Base-by-base conservation (phyloP, 23 red algal species). In the Gracilaria gracilis region DNA sequence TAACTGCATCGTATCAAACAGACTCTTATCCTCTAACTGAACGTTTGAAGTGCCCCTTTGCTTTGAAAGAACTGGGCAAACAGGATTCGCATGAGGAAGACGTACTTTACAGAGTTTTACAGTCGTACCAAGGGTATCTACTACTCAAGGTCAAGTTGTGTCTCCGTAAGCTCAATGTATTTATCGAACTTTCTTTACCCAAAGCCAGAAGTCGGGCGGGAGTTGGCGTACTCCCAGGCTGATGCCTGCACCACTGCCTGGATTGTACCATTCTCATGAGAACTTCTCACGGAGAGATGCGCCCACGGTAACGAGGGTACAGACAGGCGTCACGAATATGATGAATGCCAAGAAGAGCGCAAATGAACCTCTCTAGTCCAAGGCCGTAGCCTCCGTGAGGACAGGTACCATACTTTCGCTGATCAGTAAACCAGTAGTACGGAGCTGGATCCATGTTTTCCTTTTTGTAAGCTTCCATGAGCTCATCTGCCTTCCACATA, bases 401-500 rank as follows among this genome's bases (percentile, higher is more conserved):
- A 35, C 93, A 94, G 1, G 93, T 75, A 65, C 97, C 97, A 61
- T 93, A 98, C 91, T 95, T 95, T n/a, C 97, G 76, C 74, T 98
- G 97, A 33, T 98, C 97, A 32, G 97, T 95, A 69, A 87, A 98
- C 97, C 97, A 98, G 61, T 98, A 98, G 74, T 98, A 98, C 21
- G 93, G 87, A 20, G 48, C 76, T 27, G 93, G 93, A 67, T 95
- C 93, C 88, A 98, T 98, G 65, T 82, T 75, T 66, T 98, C 97
- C 23, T 94, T 86, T 59, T 84, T 89, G 84, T 98, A 98, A 65
- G 97, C 97, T 36, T 89, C 88, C 91, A 96, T 80, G 11, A 98
- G 82, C 61, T 98, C 93, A 31, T 98, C 91, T 1, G 86, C 55
- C 0, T 94, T 76, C 83, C 91, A 88, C 81, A 98, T 98, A 70